Conservation (phyloP, 305 asterid genomes). For the Lippia alba region DNA sequence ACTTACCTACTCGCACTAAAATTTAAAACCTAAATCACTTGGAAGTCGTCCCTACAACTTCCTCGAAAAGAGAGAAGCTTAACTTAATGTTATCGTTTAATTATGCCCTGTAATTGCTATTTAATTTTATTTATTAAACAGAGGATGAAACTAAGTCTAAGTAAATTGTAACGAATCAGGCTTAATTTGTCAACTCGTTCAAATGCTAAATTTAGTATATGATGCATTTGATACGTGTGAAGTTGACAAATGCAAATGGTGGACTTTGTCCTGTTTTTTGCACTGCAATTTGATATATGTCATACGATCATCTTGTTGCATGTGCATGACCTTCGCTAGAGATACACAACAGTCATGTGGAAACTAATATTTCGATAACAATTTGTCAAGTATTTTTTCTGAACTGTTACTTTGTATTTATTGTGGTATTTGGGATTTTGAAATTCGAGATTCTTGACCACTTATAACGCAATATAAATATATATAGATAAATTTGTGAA, state of each 20-base stretch:
- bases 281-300: not conserved
- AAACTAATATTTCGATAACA: too few species aligned
- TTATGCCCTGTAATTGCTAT: not conserved
- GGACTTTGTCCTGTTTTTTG: not conserved
- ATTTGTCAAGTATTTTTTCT: too few species aligned
- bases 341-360: not conserved
- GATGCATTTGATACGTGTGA: not conserved
- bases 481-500: too few species aligned
- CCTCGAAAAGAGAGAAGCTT: too few species aligned
- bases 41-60: too few species aligned
- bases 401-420: too few species aligned
- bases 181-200: constrained; percentile 15
- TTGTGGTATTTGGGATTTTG: too few species aligned
- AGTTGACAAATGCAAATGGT: constrained; percentile 15
- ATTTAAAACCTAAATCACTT: too few species aligned
- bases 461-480: too few species aligned
- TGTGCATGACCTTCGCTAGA: not conserved
- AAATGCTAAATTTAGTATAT: not conserved
- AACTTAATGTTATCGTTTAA: too few species aligned
- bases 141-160: not conserved
- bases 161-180: not conserved
- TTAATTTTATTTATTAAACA: not conserved
- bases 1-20: too few species aligned
- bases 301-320: not conserved
- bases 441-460: too few species aligned